Base-by-base conservation (phyloP, 2,329 filamentous ascomycete genomes). In the Ramularia endophylla region DNA sequence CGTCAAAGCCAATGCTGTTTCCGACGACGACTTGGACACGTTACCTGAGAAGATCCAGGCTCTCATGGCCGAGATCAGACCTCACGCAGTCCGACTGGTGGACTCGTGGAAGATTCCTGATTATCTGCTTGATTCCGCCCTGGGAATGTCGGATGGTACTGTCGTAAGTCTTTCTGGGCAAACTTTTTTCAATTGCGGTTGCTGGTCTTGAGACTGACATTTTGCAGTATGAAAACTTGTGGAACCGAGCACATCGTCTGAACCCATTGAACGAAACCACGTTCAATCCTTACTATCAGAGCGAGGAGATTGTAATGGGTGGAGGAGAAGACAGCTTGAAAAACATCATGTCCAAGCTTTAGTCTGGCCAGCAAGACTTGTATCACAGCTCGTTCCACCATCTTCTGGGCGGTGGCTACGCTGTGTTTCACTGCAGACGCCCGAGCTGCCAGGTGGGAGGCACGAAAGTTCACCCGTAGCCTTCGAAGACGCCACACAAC, bases 101-200 rank as follows among this genome's bases (percentile, higher is more conserved):
- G 72, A 75, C 51, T 60, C 68, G 1, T 77, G 72, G 72, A 65
- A 64, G 38, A 66, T 75, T 27, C 73, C 73, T 1, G 73, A 75
- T 52, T 77, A 67, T 47, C 47, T 75, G 37, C 62, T 75, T 0
- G 67, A 75, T 37, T 74, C 70, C 54, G 69, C 72, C 5, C 54
- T 76, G 28, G 73, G 73, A 0, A 58, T 71, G 31, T 69, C 64
- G 41, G 72, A 76, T 53, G 73, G 73, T 2, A 69, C 65, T 37
- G 72, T 75, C 35, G 22, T 25, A 25, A 25, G 22, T 25, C 6
- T 25, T 11, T 11, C 22, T 11, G n/a, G n/a, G n/a, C n/a, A n/a
- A n/a, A 25, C 22, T 25, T 6, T 11, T 11, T 6, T 25, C 22
- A 6, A 25, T 6, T 25, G n/a, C 22, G 22, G 6, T 25, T 25